Base-by-base conservation (phyloP, 148 eudicot species). In the Rhododendron mucronatum region DNA sequence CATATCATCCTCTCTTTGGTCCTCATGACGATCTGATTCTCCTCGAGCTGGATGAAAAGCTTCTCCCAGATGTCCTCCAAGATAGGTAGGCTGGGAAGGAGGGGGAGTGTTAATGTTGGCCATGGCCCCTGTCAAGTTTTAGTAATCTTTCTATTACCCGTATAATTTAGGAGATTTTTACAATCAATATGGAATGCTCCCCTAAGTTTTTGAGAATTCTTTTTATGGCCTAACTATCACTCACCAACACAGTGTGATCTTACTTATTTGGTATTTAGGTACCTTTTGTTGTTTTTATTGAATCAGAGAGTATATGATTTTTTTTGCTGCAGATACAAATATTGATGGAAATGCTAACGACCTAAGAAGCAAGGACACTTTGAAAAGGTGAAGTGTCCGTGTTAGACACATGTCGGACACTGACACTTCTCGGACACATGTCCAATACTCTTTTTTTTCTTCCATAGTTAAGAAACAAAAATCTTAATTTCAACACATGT, bases 1-100 rank as follows among this genome's bases (percentile, higher is more conserved):
- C 94, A 69, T 97, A 95, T 91, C 95, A 97, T 89, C 88, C 89
- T 83, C 90, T 87, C 26, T 97, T 94, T 85, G 99, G 98, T 84
- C 91, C 95, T 82, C 98, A 94, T 87, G 91, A 94, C 45, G 98
- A 97, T 87, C 82, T 97, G 26, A 86, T 94, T 80, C 98, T 97
- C 78, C 93, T 97, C 35, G 99, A 97, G 91, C 82, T 97, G 28
- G 98, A 97, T 88, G 98, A 97, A 67, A 97, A 95, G 91, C 92
- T 95, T 88, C 93, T 97, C 81, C 92, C 96, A n/a, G 97, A 95
- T 87, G 89, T 97, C 39, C 92, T 95, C 69, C 75, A 88, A 65
- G 89, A 93, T 85, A 94, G 96, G 99, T 94, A 80, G 82, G 84
- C 75, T 21, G 71, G 71, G 23, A 55, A 55, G 61, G 59, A 18